Evolutionary conservation across 2,329 filamentous ascomycete genomes (phyloP), one percentile per base, ranked within the genome.

Genomic region (Aspergillus floridensis): DNA sequence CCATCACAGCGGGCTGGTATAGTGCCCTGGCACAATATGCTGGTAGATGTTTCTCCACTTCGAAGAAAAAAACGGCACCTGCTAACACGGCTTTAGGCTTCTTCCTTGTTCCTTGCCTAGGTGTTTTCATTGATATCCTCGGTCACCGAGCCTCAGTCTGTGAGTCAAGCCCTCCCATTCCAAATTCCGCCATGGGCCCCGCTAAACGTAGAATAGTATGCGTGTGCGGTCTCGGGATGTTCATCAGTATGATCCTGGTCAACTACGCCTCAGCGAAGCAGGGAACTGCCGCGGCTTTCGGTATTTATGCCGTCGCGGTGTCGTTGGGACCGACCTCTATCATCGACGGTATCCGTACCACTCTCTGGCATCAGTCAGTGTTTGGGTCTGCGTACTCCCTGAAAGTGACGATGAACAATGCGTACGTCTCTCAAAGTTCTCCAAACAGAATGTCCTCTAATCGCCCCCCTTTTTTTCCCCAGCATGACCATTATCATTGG

Each of bases 361-460:
- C 80, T 0, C 81, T 88, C 70, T 86, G 83, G 82, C 78, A 86
- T 26, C 82, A 84, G 58, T 82, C 82, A 2, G 82, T 85, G 0
- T 88, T 87, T 59, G 85, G 85, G 0, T 82, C 83, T 0, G 86
- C 82, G 0, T 87, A 87, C 60, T 79, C 83, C 1, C 70, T 86
- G 58, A 88, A 88, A 59, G 81, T 87, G 38, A 82, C 82, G 22
- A 83, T 86, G 67, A 87, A 87, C 67, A 88, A 88, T 57, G 75
- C 77, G 77, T 79, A 66, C 56, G 75, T 60, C 31, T 16, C 7
- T 44, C 16, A 10, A 19, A 1, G 19, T 10, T 5, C 5, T 4
- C 14, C 41, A 4, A 35, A 4, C 5, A n/a, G 32, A 35, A 5
- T 35, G 32, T 35, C 4, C 4, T 10, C 53, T 55, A 7, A 55